Base-by-base conservation (phyloP, 2,329 filamentous ascomycete genomes). In the Remersonia thermophila region DNA sequence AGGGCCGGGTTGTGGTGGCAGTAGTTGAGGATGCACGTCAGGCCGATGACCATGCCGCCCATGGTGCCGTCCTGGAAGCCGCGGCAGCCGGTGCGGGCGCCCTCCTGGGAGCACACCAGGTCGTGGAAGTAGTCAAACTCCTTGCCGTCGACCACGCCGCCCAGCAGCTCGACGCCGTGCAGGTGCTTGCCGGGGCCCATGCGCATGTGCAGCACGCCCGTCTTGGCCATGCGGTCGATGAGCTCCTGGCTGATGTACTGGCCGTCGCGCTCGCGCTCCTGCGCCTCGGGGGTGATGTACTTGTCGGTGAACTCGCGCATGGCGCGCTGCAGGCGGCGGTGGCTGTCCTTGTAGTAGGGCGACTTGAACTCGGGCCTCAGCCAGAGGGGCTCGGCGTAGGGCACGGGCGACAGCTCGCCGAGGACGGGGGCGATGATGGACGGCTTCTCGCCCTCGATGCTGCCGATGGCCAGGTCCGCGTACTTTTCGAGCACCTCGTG, bases 41-140 rank as follows among this genome's bases (percentile, higher is more conserved):
- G 61, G 27, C 77, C 77, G 47, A 93, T 93, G 18, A 78, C 77
- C 81, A 93, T 85, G 35, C 85, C 84, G 2, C 83, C 80, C 72
- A 93, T 75, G 59, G 85, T 87, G 3, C 83, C 85, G 55, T 93
- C 85, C 56, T 84, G 77, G 60, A 91, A 93, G 1, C 84, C 85
- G 49, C 83, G 65, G 18, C 80, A 77, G 55, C 80, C 83, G 6
- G 73, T 65, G 23, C 85, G 69, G 1, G 71, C 67, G 46, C 83
- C 61, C 59, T 93, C 85, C 59, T 93, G 84, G 7, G 67, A 63
- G 35, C 82, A 65, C 45, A 93, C 73, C 54, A 91, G 55, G 55
- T 91, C 84, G 56, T 91, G 83, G 59, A 93, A 83, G 58, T 86
- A 87, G 56, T 93, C 83, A 49, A 87, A 93, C 43, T 87, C 79